Conservation (phyloP, 2,329 filamentous ascomycete species). For the Talaromyces sp. region DNA sequence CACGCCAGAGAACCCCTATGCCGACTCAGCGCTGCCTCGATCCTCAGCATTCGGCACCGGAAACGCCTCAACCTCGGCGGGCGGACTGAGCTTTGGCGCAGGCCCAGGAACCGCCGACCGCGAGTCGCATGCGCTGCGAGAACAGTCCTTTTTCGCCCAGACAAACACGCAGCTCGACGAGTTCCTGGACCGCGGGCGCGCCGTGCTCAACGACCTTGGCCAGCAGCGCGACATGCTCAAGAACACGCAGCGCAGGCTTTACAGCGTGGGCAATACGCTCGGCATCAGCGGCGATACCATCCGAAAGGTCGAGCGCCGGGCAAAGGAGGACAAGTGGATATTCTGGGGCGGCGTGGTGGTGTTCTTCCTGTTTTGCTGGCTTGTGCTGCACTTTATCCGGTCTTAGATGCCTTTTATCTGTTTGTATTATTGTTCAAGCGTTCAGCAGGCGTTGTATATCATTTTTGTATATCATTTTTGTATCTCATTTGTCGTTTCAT, state of each 20-base stretch:
- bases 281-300: slow-evolving; percentile 95
- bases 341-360: slow-evolving; percentile 81
- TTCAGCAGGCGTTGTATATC: slow-evolving; percentile 9
- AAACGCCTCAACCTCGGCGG: slow-evolving; percentile 21
- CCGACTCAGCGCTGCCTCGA: slow-evolving; percentile 50
- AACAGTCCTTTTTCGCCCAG: slow-evolving; percentile 79
- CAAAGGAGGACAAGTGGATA: slow-evolving; percentile 96
- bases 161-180: slow-evolving; percentile 87
- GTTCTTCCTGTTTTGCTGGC: slow-evolving; percentile 89
- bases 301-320: slow-evolving; percentile 87
- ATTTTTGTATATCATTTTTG: not conserved
- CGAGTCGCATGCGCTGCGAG: slow-evolving; percentile 78
- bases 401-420: slow-evolving; percentile 35
- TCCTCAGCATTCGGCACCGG: slow-evolving; percentile 37
- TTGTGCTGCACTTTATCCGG: slow-evolving; percentile 78
- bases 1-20: slow-evolving; percentile 93
- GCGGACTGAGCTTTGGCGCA: slow-evolving; percentile 42
- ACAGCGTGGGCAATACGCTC: slow-evolving; percentile 88
- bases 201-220: slow-evolving; percentile 81
- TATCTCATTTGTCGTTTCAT: not conserved
- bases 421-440: not conserved
- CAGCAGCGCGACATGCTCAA: slow-evolving; percentile 93
- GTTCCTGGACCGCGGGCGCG: slow-evolving; percentile 84
- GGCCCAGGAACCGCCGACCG: slow-evolving; percentile 56
- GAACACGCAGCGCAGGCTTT: slow-evolving; percentile 83